Percentiles rank a stretch among this genome's conserved stretches.
phyloP scores from a whole-genome alignment of 2,329 filamentous ascomycete genomes.

The Bipolaris gigantea region DNA sequence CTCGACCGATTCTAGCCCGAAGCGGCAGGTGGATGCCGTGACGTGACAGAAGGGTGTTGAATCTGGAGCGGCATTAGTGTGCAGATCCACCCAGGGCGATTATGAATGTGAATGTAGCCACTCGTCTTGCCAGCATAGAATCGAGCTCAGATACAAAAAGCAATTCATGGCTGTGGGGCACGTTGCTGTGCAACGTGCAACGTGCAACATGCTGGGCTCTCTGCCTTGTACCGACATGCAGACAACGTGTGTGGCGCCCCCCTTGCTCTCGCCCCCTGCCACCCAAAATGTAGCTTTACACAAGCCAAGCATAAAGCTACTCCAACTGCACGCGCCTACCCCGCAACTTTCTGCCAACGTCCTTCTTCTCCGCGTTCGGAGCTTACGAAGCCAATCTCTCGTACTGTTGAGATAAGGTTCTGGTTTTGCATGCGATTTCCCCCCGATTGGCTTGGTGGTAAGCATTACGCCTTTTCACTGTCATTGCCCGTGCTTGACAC shows the following conservation, averaged over 20 bases:
- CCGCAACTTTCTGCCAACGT: constrained; percentile 20
- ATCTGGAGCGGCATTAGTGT: constrained; percentile 5
- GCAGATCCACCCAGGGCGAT: background rate
- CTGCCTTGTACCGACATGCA: background rate
- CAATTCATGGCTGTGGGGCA: too few species aligned
- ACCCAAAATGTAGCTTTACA: background rate
- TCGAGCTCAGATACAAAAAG: background rate
- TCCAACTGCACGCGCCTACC: constrained; percentile 16
- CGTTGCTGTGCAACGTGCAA: background rate
- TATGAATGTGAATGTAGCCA: background rate
- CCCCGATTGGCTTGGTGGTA: constrained; percentile 40
- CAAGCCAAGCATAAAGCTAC: background rate
- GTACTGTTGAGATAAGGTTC: constrained; percentile 33
- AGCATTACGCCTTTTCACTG: constrained; percentile 35
- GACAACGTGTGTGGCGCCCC: constrained; percentile 1
- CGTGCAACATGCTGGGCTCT: constrained; percentile 1
- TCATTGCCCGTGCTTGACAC: constrained; percentile 32
- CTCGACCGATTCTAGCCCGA: constrained; percentile 1
- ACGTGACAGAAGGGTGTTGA: constrained; percentile 4
- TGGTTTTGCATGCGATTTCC: constrained; percentile 26
- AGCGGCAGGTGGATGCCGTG: constrained; percentile 9
- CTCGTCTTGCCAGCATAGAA: background rate
- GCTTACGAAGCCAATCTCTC: constrained; percentile 37
- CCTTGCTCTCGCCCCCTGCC: background rate
- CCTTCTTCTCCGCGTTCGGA: constrained; percentile 34